These are phyloP conservation scores for Solanum habrochaites DNA, from an alignment of 257 asterid species.

Conservation along the genomic window DNA sequence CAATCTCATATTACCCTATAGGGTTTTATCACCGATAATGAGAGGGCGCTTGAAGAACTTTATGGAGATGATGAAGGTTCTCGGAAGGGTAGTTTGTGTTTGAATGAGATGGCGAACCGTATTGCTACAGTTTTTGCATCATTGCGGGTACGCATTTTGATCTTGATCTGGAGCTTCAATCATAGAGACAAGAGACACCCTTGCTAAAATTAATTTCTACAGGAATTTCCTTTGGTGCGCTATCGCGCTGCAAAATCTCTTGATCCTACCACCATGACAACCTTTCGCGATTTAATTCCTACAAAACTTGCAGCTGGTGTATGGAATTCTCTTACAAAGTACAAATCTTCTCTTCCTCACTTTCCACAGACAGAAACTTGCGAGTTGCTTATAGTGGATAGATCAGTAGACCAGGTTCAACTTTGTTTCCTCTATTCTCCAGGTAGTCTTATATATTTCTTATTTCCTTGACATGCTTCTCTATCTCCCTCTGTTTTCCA, in stretches of 20 bases:
- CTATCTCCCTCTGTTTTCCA: constrained; percentile 9
- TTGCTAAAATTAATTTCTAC: constrained; percentile 20
- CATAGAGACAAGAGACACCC: neutral
- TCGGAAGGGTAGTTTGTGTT: constrained; percentile 67
- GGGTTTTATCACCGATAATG: constrained; percentile 94
- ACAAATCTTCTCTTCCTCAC: constrained; percentile 66
- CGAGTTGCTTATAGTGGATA: constrained; percentile 87
- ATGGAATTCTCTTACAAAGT: constrained; percentile 87
- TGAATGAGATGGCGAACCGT: constrained; percentile 81
- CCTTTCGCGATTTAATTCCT: constrained; percentile 88
- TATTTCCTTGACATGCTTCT: neutral
- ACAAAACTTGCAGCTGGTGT: constrained; percentile 95
- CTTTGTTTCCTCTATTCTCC: neutral
- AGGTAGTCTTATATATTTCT: neutral
- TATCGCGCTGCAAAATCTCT: constrained; percentile 93
- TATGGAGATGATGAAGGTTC: constrained; percentile 90
- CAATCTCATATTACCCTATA: constrained; percentile 1
- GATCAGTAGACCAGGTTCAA: constrained; percentile 93
- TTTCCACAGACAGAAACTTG: constrained; percentile 95
- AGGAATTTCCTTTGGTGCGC: constrained; percentile 95
- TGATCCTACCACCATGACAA: constrained; percentile 85
- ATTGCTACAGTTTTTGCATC: constrained; percentile 96
- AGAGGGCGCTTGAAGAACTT: constrained; percentile 90
- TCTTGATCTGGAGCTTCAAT: neutral
- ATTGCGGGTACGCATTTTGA: constrained; percentile 47